Evolutionary conservation across 2,329 filamentous ascomycete species (phyloP).

Genomic region (Podosphaera leucotricha): DNA sequence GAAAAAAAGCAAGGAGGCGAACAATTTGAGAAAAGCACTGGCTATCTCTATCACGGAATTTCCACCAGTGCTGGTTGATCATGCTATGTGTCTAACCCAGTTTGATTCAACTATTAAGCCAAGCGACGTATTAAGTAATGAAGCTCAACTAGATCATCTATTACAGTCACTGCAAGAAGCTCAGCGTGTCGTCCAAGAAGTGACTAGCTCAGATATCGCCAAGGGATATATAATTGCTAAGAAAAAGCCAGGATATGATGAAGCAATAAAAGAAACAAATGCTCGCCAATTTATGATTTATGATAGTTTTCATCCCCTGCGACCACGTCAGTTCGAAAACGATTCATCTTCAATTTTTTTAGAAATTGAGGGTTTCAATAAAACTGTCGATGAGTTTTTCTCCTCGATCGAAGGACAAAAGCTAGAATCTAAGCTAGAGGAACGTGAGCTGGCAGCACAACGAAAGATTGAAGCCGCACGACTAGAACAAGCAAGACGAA

Average conservation of each 20-base stretch:
- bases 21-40: conserved; percentile 56
- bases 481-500: conserved; percentile 60
- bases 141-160: conserved; percentile 39
- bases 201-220: conserved; percentile 39
- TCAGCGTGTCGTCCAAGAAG: conserved; percentile 39
- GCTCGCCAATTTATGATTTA: conserved; percentile 35
- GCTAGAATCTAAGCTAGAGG: conserved; percentile 58
- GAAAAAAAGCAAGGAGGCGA: conserved; percentile 49
- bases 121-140: conserved; percentile 44
- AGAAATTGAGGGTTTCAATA: conserved; percentile 68
- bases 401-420: conserved; percentile 90
- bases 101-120: conserved; percentile 48
- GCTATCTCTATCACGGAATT: conserved; percentile 71
- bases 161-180: conserved; percentile 47
- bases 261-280: conserved; percentile 18
- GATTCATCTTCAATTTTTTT: conserved; percentile 44
- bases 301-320: conserved; percentile 87
- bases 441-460: conserved; percentile 60
- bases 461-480: conserved; percentile 68
- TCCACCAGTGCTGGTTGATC: conserved; percentile 69
- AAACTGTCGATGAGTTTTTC: conserved; percentile 88
- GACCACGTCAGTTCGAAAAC: conserved; percentile 53
- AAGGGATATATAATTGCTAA: conserved; percentile 81
- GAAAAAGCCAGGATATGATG: conserved; percentile 18
- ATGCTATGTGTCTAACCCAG: conserved; percentile 45